Evolutionary conservation across 352 stramenopile species (phyloP).

Genomic region (Pythium phragmiticola): DNA sequence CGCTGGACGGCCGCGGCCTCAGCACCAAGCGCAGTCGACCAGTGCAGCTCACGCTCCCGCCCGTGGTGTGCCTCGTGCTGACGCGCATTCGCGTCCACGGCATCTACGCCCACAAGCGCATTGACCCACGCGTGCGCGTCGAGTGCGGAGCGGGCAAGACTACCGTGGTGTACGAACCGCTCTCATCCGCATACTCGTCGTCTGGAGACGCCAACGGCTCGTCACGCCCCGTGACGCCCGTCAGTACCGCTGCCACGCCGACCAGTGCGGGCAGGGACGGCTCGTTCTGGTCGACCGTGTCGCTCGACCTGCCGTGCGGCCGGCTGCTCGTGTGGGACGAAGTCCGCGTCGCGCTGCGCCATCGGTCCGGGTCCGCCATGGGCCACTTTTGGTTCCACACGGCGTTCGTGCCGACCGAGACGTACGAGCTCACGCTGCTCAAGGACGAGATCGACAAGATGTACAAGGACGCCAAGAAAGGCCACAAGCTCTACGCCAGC

Average conservation of each 20-base stretch:
- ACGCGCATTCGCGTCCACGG: constrained; percentile 42
- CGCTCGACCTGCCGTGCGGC: constrained; percentile 45
- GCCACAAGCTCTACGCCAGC: constrained; percentile 58
- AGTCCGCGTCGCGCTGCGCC: constrained; percentile 49
- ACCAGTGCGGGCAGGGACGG: not conserved
- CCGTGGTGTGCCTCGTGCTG: constrained; percentile 37
- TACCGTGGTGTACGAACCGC: constrained; percentile 9
- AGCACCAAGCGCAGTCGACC: not conserved
- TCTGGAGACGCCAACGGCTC: not conserved
- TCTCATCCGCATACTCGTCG: not conserved
- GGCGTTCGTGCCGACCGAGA: constrained; percentile 44
- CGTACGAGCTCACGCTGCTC: constrained; percentile 37
- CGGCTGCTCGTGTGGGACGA: constrained; percentile 62
- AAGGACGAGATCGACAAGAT: constrained; percentile 76
- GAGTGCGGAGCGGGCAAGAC: constrained; percentile 34
- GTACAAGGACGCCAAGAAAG: constrained; percentile 65
- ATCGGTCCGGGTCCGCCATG: constrained; percentile 39
- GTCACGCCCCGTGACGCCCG: not conserved
- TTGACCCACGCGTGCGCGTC: constrained; percentile 53
- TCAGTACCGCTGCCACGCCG: constrained; percentile 1
- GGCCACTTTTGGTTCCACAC: constrained; percentile 82
- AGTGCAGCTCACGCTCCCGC: constrained; percentile 30
- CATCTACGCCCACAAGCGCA: constrained; percentile 44
- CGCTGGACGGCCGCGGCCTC: constrained; percentile 35
- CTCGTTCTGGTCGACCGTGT: constrained; percentile 25